Base-by-base conservation (phyloP, 805 yeast species). In the Scheffersomyces spartinae region DNA sequence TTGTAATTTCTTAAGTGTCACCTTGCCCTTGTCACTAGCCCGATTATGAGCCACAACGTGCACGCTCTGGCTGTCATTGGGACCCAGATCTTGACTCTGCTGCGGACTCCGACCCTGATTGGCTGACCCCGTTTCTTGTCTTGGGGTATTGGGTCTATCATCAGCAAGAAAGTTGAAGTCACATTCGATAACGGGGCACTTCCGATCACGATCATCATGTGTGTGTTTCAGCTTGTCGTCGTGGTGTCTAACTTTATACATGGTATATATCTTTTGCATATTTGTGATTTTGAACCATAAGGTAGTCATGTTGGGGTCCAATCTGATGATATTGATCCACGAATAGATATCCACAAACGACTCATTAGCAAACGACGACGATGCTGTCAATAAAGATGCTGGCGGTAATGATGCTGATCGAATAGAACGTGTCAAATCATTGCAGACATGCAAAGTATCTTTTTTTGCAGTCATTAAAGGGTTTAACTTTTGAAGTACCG, bases 101-200 rank as follows among this genome's bases (percentile, higher is more conserved):
- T 5, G 9, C 10, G 20, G 5, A 12, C 20, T n/a, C 12, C 9
- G 20, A n/a, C 9, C 10, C 9, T 18, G 10, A 12, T n/a, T 8
- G n/a, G 4, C 7, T 10, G 13, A 16, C 6, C 9, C 27, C 18
- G n/a, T 23, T 17, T 7, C 9, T 15, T 6, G 20, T 6, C 10
- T n/a, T n/a, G n/a, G 15, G 5, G 14, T 23, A 13, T 15, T 7
- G 13, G 17, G 13, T 13, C 12, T 19, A 20, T 45, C 47, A 15
- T 52, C 57, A 12, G 40, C 41, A 57, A 55, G 46, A 21, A 51
- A 40, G 30, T 52, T 50, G 32, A 57, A 45, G 33, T 55, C 63
- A 28, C 58, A 55, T 26, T 52, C 61, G 18, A 57, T 45, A 3
- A 59, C 64, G 2, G 65, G 64, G 26, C 65, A 59, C 26, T 39